These are phyloP conservation scores for Erodium texanum DNA, from an alignment of 441 rosid genomes.

Conservation along the genomic window DNA sequence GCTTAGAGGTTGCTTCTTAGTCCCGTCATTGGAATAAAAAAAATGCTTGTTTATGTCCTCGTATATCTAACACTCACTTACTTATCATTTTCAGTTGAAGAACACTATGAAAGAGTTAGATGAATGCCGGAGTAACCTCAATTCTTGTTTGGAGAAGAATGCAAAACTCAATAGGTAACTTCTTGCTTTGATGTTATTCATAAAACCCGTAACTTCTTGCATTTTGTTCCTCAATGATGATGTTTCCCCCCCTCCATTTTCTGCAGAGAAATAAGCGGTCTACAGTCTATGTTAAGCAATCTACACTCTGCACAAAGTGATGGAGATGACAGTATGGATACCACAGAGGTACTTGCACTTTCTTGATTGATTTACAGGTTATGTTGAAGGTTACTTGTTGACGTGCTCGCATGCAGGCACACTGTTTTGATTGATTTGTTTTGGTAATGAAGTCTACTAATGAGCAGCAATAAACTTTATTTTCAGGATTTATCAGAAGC, in stretches of 20 bases:
- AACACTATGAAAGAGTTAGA: constrained; percentile 54
- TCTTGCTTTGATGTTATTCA: constrained; percentile 13
- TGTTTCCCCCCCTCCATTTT: constrained; percentile 19
- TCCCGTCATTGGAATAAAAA: constrained; percentile 16
- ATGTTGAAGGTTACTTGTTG: neutral
- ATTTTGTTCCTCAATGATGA: constrained; percentile 17
- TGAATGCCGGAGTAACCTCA: constrained; percentile 56
- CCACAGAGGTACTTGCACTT: constrained; percentile 36
- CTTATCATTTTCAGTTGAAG: constrained; percentile 45
- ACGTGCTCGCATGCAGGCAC: neutral
- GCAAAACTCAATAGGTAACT: constrained; percentile 66
- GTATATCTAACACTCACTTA: constrained; percentile 15
- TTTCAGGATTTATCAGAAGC: constrained; percentile 37
- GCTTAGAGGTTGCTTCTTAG: constrained; percentile 49
- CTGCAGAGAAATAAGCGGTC: constrained; percentile 62
- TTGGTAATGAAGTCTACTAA: neutral
- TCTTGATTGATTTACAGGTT: neutral
- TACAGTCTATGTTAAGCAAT: constrained; percentile 40
- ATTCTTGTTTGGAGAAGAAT: constrained; percentile 76
- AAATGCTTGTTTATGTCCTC: neutral
- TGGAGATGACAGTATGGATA: constrained; percentile 25
- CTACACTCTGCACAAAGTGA: constrained; percentile 30
- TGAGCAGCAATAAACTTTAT: constrained; percentile 6
- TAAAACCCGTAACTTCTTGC: constrained; percentile 9
- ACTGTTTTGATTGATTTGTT: neutral